These are phyloP conservation scores for Kalmusia sp. DNA, from an alignment of 2,329 filamentous ascomycete species.

Conservation along the genomic window DNA sequence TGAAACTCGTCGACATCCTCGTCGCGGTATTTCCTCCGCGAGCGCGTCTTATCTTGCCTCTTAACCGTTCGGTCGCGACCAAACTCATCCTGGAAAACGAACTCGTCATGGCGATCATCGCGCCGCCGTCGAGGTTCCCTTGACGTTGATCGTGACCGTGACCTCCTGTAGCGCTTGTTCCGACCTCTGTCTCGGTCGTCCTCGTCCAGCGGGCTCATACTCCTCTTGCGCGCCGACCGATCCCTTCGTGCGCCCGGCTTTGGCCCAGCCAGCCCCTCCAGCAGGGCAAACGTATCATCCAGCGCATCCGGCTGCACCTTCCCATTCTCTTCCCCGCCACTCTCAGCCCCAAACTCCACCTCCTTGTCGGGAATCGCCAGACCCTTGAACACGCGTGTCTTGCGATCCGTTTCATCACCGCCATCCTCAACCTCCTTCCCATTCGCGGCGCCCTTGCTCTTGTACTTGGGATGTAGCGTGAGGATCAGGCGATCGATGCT, in stretches of 20 bases:
- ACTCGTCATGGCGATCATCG: slow-evolving; percentile 57
- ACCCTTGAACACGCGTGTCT: slow-evolving; percentile 88
- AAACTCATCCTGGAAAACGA: slow-evolving; percentile 66
- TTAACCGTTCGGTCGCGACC: slow-evolving; percentile 54
- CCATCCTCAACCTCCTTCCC: slow-evolving; percentile 48
- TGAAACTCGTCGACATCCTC: slow-evolving; percentile 66
- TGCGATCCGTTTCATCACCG: slow-evolving; percentile 70
- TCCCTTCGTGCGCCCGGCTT: slow-evolving; percentile 48
- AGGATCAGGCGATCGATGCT: slow-evolving; percentile 88
- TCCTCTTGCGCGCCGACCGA: slow-evolving; percentile 63
- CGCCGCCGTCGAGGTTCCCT: slow-evolving; percentile 48
- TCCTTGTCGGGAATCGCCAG: slow-evolving; percentile 84
- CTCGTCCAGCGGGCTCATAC: slow-evolving; percentile 61
- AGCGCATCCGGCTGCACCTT: slow-evolving; percentile 69
- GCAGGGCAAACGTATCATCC: slow-evolving; percentile 88
- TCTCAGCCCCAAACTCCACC: slow-evolving; percentile 58
- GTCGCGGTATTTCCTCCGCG: slow-evolving; percentile 42
- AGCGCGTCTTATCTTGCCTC: slow-evolving; percentile 52
- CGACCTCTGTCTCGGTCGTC: slow-evolving; percentile 52
- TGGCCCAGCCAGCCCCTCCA: slow-evolving; percentile 79
- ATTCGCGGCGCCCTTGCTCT: slow-evolving; percentile 55
- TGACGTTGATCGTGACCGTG: slow-evolving; percentile 62
- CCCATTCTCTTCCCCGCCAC: slow-evolving; percentile 47
- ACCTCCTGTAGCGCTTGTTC: slow-evolving; percentile 53
- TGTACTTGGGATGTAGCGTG: slow-evolving; percentile 91